These are phyloP conservation scores for Physaria fendleri DNA, from an alignment of 345 rosid genomes.

Conservation along the genomic window DNA sequence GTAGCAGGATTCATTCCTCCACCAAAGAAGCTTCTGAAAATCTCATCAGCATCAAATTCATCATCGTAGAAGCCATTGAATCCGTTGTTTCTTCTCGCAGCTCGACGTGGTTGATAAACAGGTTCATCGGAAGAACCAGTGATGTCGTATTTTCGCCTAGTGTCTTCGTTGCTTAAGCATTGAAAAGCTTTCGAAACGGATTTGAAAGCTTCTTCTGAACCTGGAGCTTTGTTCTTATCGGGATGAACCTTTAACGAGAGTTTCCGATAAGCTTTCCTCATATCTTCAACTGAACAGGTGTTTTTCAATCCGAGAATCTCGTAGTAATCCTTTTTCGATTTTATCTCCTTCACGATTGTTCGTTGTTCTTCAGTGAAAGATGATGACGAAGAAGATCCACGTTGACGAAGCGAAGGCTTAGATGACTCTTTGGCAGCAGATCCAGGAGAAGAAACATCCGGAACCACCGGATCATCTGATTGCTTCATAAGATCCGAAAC, in stretches of 20 bases:
- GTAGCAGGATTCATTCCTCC: slow-evolving; percentile 74
- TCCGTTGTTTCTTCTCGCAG: slow-evolving; percentile 39
- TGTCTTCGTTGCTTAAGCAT: slow-evolving; percentile 71
- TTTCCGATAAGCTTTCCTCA: slow-evolving; percentile 75
- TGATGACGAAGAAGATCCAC: slow-evolving; percentile 33
- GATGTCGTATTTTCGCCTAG: slow-evolving; percentile 59
- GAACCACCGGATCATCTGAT: slow-evolving; percentile 11
- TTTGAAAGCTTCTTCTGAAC: slow-evolving; percentile 90
- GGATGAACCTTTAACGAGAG: slow-evolving; percentile 91
- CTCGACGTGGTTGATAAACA: slow-evolving; percentile 37
- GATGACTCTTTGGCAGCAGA: slow-evolving; percentile 25
- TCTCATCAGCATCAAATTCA: slow-evolving; percentile 90
- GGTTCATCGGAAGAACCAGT: slow-evolving; percentile 77
- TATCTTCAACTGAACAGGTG: slow-evolving; percentile 65
- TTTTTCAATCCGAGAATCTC: slow-evolving; percentile 69
- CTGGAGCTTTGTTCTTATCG: slow-evolving; percentile 91
- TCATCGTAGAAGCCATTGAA: slow-evolving; percentile 47
- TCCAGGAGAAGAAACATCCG: slow-evolving; percentile 16
- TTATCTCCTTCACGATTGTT: slow-evolving; percentile 59
- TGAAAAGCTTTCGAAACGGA: slow-evolving; percentile 84
- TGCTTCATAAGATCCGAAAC: slow-evolving; percentile 38
- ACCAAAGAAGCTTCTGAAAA: slow-evolving; percentile 87
- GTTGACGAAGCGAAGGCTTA: slow-evolving; percentile 50
- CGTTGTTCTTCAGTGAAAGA: slow-evolving; percentile 62
- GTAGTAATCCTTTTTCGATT: slow-evolving; percentile 75